Evolutionary conservation across 495 filamentous ascomycete genomes (phyloP), one percentile per base, ranked within the genome.

Genomic region (Parathielavia appendiculata): DNA sequence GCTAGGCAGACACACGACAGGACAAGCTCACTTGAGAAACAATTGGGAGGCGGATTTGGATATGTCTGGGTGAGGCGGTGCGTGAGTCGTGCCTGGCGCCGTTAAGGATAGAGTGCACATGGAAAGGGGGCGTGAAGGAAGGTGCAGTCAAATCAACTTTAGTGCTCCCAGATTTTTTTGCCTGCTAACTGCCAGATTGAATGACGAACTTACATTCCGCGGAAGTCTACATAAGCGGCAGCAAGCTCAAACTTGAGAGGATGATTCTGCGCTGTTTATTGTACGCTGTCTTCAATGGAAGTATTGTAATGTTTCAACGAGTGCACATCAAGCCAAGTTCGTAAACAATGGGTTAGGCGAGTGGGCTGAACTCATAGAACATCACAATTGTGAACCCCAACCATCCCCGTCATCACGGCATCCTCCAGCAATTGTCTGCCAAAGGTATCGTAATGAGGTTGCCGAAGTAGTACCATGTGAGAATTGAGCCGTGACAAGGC

Each of bases 401-500:
- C 39, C 14, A 19, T 54, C 34, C 40, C 51, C 11, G 20, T 23
- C 34, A 17, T 32, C 36, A 17, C 11, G 7, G 3, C 20, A 5
- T 46, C 38, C 39, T 11, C 20, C n/a, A 38, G n/a, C n/a, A n/a
- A n/a, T n/a, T n/a, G n/a, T n/a, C n/a, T n/a, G n/a, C n/a, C n/a
- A n/a, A n/a, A n/a, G n/a, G n/a, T n/a, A n/a, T n/a, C n/a, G n/a
- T n/a, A n/a, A n/a, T n/a, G n/a, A n/a, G n/a, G 35, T 22, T 4
- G 13, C 34, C 17, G 7, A 51, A 34, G 32, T 35, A 35, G 47
- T n/a, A 35, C 19, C 39, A 20, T 32, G 50, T 41, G 34, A 53
- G n/a, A 40, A 17, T 53, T 53, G 50, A 38, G 38, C 50, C 32
- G 50, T 38, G 12, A 51, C 49, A 40, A 53, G 50, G 36, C 36